These are phyloP conservation scores for Metrosideros polymorpha DNA, from an alignment of 441 rosid genomes.

Conservation along the genomic window DNA sequence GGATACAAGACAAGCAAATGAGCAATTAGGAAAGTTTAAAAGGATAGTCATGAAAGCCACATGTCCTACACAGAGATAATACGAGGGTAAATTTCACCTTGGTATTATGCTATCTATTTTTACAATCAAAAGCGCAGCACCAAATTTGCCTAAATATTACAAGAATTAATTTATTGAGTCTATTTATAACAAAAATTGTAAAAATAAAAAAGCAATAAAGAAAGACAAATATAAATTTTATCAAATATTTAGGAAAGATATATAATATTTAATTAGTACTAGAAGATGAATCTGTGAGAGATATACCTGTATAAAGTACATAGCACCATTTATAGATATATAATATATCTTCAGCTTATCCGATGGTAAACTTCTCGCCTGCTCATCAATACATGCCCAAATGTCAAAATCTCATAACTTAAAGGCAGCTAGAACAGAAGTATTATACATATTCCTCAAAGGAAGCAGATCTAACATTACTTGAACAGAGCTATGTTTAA, in stretches of 20 bases:
- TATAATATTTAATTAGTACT: not conserved
- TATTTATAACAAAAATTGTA: not conserved
- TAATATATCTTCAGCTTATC: conserved; percentile 45
- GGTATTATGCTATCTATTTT: not conserved
- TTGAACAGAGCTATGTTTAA: too few relatives aligned
- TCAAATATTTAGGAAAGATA: not conserved
- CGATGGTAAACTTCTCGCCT: conserved; percentile 61
- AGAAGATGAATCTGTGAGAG: not conserved
- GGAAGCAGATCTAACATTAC: not conserved
- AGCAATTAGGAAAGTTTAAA: not conserved
- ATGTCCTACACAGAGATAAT: not conserved
- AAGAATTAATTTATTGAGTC: not conserved
- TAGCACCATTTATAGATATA: conserved; percentile 33
- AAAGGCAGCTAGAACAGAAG: not conserved
- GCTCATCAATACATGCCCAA: not conserved
- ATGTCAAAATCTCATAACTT: not conserved
- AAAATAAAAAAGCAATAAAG: not conserved
- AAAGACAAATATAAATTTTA: not conserved
- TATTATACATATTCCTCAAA: too few relatives aligned
- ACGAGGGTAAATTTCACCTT: not conserved
- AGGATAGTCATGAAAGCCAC: not conserved
- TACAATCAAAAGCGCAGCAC: not conserved
- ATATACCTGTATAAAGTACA: conserved; percentile 54
- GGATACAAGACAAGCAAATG: not conserved
- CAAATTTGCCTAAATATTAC: not conserved